Percentiles rank a stretch among this genome's conserved stretches.
These are phyloP conservation scores for Canna indica DNA, from an alignment of 176 grass and related monocot species.

Conservation along the genomic window DNA sequence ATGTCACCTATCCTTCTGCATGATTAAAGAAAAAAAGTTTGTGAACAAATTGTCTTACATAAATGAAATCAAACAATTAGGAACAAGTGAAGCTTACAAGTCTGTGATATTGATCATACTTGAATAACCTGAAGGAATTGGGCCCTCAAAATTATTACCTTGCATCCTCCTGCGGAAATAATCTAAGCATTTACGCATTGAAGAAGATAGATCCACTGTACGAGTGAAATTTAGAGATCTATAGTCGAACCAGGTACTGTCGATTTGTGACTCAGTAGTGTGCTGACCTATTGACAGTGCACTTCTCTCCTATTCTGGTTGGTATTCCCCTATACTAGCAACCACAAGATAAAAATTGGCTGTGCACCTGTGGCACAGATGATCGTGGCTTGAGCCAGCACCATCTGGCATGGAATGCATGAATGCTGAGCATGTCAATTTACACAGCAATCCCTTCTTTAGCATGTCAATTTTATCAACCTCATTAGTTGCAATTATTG, in stretches of 20 bases:
- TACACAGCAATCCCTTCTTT: no score
- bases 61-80: background rate
- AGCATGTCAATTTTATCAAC: no score
- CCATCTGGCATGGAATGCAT: no score
- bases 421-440: no score
- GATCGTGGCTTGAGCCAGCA: no score
- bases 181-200: background rate
- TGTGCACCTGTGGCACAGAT: no score
- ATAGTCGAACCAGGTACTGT: background rate
- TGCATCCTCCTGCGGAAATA: constrained; percentile 58
- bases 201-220: background rate
- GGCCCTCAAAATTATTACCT: constrained; percentile 76
- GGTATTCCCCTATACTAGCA: no score
- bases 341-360: no score
- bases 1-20: constrained; percentile 13
- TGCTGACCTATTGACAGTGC: no score
- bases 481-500: no score
- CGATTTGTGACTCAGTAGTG: background rate
- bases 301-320: no score
- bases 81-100: constrained; percentile 45
- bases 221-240: background rate
- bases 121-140: constrained; percentile 50
- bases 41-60: background rate
- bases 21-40: background rate
- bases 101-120: constrained; percentile 38